phyloP scores from a whole-genome alignment of 805 yeast genomes.

The Wickerhamiella nectarea region DNA sequence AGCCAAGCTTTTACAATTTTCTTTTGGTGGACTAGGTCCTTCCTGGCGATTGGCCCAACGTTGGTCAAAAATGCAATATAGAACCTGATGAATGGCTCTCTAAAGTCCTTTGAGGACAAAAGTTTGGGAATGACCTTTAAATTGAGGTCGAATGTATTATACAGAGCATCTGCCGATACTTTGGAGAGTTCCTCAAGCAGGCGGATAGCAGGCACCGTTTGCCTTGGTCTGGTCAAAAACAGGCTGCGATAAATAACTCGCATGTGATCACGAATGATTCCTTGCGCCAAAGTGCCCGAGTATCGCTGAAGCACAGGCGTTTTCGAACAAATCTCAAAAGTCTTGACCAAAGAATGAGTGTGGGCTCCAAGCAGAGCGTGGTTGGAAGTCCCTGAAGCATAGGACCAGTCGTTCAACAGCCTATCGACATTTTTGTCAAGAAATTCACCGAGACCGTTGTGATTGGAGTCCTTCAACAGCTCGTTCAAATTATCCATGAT shows the following conservation, averaged over 20 bases:
- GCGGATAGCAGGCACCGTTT: slow-evolving; percentile 49
- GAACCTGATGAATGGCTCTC: slow-evolving; percentile 47
- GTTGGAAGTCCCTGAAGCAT: slow-evolving; percentile 19
- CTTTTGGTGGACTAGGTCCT: slow-evolving; percentile 44
- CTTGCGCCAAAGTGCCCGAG: slow-evolving; percentile 31
- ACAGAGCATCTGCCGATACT: slow-evolving; percentile 42
- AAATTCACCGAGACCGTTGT: not conserved
- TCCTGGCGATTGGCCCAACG: slow-evolving; percentile 44
- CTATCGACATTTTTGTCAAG: slow-evolving; percentile 3
- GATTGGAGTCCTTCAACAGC: not conserved
- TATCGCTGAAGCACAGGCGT: slow-evolving; percentile 3
- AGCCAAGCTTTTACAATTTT: slow-evolving; percentile 55
- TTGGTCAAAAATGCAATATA: slow-evolving; percentile 40
- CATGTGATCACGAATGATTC: slow-evolving; percentile 40
- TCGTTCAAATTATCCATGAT: not conserved
- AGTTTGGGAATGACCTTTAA: slow-evolving; percentile 48
- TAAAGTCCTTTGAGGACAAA: slow-evolving; percentile 40
- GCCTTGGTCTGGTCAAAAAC: slow-evolving; percentile 40
- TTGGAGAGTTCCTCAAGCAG: slow-evolving; percentile 40
- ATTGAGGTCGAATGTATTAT: slow-evolving; percentile 55
- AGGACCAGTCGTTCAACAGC: slow-evolving; percentile 19
- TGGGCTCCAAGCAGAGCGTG: slow-evolving; percentile 15
- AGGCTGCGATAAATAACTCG: slow-evolving; percentile 59
- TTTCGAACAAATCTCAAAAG: slow-evolving; percentile 7
- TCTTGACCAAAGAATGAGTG: slow-evolving; percentile 14